These are phyloP conservation scores for Trametes sanguinea DNA, from an alignment of 768 basidiomycete genomes.

Conservation along the genomic window DNA sequence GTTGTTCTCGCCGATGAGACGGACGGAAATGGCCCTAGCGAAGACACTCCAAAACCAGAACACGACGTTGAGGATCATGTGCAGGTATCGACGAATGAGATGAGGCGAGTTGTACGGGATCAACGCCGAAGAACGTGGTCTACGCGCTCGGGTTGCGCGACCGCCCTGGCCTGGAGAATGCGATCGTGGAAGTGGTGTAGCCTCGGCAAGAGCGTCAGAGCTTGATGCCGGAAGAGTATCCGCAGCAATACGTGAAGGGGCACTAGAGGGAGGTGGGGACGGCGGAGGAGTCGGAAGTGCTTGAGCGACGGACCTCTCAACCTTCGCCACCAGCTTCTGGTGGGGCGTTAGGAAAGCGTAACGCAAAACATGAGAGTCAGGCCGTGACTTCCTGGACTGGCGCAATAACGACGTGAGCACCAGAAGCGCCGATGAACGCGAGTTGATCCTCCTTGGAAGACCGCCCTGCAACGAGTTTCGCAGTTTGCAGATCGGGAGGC, in stretches of 20 bases:
- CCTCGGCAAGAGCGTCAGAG: background rate
- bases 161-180: background rate
- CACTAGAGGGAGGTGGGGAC: slow-evolving; percentile 21
- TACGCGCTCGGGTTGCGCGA: background rate
- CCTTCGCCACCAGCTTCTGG: slow-evolving; percentile 3
- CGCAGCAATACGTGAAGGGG: background rate
- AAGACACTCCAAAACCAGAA: slow-evolving; percentile 22
- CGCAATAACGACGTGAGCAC: slow-evolving; percentile 19
- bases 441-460: background rate
- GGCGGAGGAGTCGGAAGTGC: slow-evolving; percentile 28
- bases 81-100: slow-evolving; percentile 17
- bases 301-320: slow-evolving; percentile 5
- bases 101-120: slow-evolving; percentile 13
- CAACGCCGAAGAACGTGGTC: slow-evolving; percentile 4
- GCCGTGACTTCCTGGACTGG: slow-evolving; percentile 14
- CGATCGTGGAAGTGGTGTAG: background rate
- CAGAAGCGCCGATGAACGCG: slow-evolving; percentile 1
- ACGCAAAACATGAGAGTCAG: background rate
- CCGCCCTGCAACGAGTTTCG: background rate
- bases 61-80: slow-evolving; percentile 17
- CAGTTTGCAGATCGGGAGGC: background rate
- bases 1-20: slow-evolving; percentile 9
- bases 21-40: slow-evolving; percentile 2
- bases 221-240: background rate
- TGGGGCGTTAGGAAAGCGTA: slow-evolving; percentile 21